Conservation (phyloP, 2,329 filamentous ascomycete genomes). For the Ophiostoma novo-ulmi region DNA sequence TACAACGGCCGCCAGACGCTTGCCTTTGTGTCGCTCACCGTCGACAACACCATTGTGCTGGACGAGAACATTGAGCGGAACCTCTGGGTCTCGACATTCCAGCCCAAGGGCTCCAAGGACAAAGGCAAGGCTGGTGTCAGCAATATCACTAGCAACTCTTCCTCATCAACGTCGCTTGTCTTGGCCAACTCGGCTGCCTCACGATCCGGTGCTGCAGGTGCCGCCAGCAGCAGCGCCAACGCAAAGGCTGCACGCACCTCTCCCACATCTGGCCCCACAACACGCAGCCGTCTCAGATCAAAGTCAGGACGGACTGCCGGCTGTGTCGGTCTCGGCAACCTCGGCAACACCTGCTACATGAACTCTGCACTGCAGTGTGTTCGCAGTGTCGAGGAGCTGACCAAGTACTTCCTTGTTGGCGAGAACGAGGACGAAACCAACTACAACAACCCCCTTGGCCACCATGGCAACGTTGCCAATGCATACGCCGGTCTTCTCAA, state of each 20-base stretch:
- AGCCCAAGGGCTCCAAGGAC: slow-evolving; percentile 31
- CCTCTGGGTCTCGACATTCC: slow-evolving; percentile 51
- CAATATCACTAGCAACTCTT: slow-evolving; percentile 34
- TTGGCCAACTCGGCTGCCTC: slow-evolving; percentile 45
- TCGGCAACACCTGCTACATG: slow-evolving; percentile 99
- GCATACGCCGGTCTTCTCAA: slow-evolving; percentile 72
- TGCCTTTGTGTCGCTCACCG: slow-evolving; percentile 60
- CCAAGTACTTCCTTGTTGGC: slow-evolving; percentile 77
- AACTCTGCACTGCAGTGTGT: slow-evolving; percentile 95
- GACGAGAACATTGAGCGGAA: slow-evolving; percentile 68
- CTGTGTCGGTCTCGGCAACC: slow-evolving; percentile 76
- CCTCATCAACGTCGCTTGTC: slow-evolving; percentile 55
- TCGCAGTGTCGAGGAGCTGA: slow-evolving; percentile 86
- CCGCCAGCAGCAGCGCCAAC: slow-evolving; percentile 29
- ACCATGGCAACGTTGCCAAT: slow-evolving; percentile 80
- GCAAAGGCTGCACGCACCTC: slow-evolving; percentile 64
- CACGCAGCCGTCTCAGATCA: slow-evolving; percentile 65
- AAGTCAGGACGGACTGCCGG: slow-evolving; percentile 67
- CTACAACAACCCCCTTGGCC: slow-evolving; percentile 74
- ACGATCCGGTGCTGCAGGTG: slow-evolving; percentile 29
- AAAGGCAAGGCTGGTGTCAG: slow-evolving; percentile 16
- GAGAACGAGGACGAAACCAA: slow-evolving; percentile 79
- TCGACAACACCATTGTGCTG: slow-evolving; percentile 71
- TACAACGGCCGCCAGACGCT: slow-evolving; percentile 71
- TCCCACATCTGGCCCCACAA: slow-evolving; percentile 57